These are phyloP conservation scores for Tetrapisispora fleetii DNA, from an alignment of 805 yeast genomes.

Conservation along the genomic window DNA sequence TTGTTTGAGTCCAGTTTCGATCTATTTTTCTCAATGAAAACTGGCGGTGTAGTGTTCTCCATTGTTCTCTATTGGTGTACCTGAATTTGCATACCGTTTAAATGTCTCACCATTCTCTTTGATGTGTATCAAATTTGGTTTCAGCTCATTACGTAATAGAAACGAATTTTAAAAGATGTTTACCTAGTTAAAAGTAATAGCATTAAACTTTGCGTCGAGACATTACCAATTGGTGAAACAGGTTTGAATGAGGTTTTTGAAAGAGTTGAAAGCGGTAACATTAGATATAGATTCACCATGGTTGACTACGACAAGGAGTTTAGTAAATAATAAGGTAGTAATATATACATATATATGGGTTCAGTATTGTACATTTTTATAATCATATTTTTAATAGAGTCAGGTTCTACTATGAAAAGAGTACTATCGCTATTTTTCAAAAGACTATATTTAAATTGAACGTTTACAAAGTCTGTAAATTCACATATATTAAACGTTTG, in stretches of 20 bases:
- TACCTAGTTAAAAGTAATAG: conserved; percentile 37
- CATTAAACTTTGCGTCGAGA: conserved; percentile 44
- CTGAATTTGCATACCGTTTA: conserved; percentile 9
- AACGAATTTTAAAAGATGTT: conserved; percentile 40
- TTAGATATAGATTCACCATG: conserved; percentile 44
- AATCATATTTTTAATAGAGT: too few relatives aligned
- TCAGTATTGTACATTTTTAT: too few relatives aligned
- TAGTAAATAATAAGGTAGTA: not conserved
- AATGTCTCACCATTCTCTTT: conserved; percentile 11
- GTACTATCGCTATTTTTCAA: too few relatives aligned
- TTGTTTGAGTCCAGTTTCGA: conserved; percentile 33
- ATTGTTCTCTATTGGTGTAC: conserved; percentile 23
- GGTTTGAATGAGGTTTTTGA: conserved; percentile 37
- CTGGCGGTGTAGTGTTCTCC: conserved; percentile 32
- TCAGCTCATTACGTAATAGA: conserved; percentile 35
- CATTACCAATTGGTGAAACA: conserved; percentile 36
- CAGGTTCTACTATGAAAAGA: too few relatives aligned
- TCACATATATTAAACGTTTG: too few relatives aligned
- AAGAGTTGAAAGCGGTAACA: conserved; percentile 41
- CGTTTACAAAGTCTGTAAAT: too few relatives aligned
- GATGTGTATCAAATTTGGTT: conserved; percentile 21
- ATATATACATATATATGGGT: too few relatives aligned
- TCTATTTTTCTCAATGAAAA: conserved; percentile 22
- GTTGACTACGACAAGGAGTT: conserved; percentile 36
- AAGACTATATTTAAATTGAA: too few relatives aligned